These are phyloP conservation scores for Kwoniella botswanensis DNA, from an alignment of 768 basidiomycete genomes.

Conservation along the genomic window DNA sequence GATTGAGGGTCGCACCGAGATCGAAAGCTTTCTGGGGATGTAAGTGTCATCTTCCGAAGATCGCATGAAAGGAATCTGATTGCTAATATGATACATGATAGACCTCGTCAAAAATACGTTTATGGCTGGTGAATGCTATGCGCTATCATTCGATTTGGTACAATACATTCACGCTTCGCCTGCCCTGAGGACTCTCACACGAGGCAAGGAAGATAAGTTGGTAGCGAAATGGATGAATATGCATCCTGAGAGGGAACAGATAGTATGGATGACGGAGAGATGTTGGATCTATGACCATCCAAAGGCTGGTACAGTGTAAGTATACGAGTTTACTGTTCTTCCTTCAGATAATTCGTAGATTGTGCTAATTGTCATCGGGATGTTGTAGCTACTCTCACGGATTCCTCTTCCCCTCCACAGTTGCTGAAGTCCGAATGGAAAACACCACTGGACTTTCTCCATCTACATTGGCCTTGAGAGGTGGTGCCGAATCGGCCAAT, in stretches of 20 bases:
- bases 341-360: not conserved
- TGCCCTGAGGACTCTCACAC: constrained; percentile 68
- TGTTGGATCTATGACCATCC: constrained; percentile 99
- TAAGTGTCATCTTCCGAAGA: constrained; percentile 34
- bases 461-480: constrained; percentile 48
- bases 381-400: constrained; percentile 81
- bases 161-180: constrained; percentile 82
- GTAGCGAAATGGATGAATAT: constrained; percentile 83
- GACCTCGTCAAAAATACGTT: constrained; percentile 83
- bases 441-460: constrained; percentile 55
- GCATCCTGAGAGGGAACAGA: constrained; percentile 71
- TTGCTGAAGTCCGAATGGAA: constrained; percentile 67
- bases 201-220: constrained; percentile 91
- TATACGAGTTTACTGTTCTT: constrained; percentile 26
- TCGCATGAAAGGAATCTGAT: not conserved
- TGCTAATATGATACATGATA: constrained; percentile 17
- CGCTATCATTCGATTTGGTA: constrained; percentile 83
- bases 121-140: constrained; percentile 95
- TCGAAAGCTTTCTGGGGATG: constrained; percentile 59
- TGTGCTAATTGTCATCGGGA: not conserved
- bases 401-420: constrained; percentile 90
- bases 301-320: constrained; percentile 87
- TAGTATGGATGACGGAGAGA: constrained; percentile 88
- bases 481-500: constrained; percentile 58
- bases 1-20: constrained; percentile 77